phyloP scores from a whole-genome alignment of 306 rosid species.

The Cyclanthera cordifolia region DNA sequence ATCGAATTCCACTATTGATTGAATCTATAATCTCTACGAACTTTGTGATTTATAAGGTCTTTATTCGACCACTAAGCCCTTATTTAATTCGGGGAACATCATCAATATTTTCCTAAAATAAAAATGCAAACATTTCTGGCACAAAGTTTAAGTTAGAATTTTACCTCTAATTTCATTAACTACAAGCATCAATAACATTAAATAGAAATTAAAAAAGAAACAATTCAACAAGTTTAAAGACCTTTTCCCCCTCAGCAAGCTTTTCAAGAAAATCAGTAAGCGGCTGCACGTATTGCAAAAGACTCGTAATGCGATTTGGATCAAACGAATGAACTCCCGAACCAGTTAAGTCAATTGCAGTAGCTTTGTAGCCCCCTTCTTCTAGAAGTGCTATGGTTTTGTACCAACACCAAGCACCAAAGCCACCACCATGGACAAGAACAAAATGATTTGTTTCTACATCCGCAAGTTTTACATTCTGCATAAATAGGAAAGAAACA shows the following conservation, averaged over 20 bases:
- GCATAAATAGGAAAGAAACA: constrained; percentile 15
- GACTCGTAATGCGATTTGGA: constrained; percentile 51
- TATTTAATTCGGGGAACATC: no score
- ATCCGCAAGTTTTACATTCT: constrained; percentile 72
- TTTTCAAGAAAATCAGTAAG: constrained; percentile 64
- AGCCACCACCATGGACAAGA: constrained; percentile 97
- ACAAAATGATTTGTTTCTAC: constrained; percentile 78
- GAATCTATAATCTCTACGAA: no score
- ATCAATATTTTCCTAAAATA: no score
- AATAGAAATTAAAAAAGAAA: constrained; percentile 3
- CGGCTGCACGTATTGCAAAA: constrained; percentile 81
- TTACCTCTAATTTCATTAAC: neutral
- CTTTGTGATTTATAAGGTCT: no score
- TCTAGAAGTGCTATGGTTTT: constrained; percentile 92
- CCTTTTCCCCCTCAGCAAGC: constrained; percentile 72
- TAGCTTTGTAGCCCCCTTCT: constrained; percentile 71
- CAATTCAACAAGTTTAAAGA: constrained; percentile 16
- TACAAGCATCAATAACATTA: neutral
- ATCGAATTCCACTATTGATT: no score
- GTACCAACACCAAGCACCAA: constrained; percentile 99
- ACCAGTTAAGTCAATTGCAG: constrained; percentile 87
- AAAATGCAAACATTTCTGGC: neutral
- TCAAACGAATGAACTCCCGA: constrained; percentile 79
- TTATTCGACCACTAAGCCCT: no score
- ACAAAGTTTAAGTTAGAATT: neutral